Conservation (phyloP, 768 basidiomycete genomes). For the Kondoa subrosea region DNA sequence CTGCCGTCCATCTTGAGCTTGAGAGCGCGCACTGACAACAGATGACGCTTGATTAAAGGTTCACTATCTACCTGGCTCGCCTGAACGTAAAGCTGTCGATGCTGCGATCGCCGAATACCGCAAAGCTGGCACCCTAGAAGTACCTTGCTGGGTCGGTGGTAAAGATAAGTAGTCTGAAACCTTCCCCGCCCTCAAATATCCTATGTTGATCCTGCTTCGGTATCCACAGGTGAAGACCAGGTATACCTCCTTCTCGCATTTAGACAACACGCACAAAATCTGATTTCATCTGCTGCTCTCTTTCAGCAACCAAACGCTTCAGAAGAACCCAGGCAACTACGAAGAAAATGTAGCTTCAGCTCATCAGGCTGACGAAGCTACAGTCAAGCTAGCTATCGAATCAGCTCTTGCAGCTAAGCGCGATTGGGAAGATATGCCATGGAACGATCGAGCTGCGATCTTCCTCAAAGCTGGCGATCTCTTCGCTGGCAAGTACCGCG, state of each 20-base stretch:
- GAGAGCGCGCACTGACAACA: too few relatives aligned
- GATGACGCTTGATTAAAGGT: slow-evolving; percentile 10
- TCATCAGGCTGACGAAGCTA: slow-evolving; percentile 13
- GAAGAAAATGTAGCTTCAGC: slow-evolving; percentile 10
- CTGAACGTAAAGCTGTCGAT: slow-evolving; percentile 56
- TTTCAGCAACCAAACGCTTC: slow-evolving; percentile 60
- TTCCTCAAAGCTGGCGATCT: slow-evolving; percentile 97
- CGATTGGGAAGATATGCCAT: slow-evolving; percentile 85
- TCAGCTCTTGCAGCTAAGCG: slow-evolving; percentile 70
- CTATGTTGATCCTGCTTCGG: neutral
- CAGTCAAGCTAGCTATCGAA: slow-evolving; percentile 58
- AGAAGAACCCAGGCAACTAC: slow-evolving; percentile 31
- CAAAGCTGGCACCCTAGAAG: slow-evolving; percentile 67
- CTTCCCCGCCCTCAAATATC: neutral
- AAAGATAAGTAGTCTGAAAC: too few relatives aligned
- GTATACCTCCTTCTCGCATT: neutral
- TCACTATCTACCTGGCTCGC: slow-evolving; percentile 56
- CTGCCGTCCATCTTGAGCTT: too few relatives aligned
- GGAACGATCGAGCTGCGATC: slow-evolving; percentile 92
- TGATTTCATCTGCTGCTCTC: slow-evolving; percentile 44
- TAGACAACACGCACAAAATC: neutral
- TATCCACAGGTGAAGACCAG: neutral
- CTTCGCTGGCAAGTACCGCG: slow-evolving; percentile 84
- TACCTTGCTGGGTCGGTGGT: slow-evolving; percentile 84
- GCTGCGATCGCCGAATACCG: slow-evolving; percentile 65